Conservation (phyloP, 495 filamentous ascomycete species). For the Aspergillus sclerotioniger region DNA sequence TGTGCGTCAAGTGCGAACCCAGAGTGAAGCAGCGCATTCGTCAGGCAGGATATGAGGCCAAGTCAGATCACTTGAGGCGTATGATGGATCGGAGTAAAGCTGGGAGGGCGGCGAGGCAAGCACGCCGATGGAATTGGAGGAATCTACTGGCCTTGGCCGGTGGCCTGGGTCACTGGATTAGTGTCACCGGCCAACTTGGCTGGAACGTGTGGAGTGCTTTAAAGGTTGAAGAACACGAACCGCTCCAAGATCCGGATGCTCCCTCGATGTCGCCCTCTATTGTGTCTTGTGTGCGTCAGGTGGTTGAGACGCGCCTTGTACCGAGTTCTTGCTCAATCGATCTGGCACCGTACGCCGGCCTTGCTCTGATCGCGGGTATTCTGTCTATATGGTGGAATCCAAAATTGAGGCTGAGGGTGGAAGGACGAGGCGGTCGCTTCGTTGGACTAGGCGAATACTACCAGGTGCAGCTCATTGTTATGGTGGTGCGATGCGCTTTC, state of each 20-base stretch:
- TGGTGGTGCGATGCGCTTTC: constrained; percentile 56
- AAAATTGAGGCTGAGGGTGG: constrained; percentile 60
- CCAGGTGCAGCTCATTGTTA: constrained; percentile 59
- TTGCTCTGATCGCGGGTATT: constrained; percentile 51
- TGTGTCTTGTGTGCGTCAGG: constrained; percentile 31
- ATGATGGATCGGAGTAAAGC: constrained; percentile 65
- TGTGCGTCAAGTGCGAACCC: constrained; percentile 74
- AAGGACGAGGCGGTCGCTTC: constrained; percentile 61
- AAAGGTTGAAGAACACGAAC: constrained; percentile 12
- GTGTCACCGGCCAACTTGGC: constrained; percentile 40
- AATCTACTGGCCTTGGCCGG: constrained; percentile 44
- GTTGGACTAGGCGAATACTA: constrained; percentile 67
- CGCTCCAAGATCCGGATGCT: constrained; percentile 15
- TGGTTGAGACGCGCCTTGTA: constrained; percentile 21
- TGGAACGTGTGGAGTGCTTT: constrained; percentile 41
- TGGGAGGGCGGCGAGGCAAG: constrained; percentile 37
- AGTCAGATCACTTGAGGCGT: constrained; percentile 70
- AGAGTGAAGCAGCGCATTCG: constrained; percentile 62
- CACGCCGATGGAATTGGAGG: constrained; percentile 49
- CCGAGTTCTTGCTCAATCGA: constrained; percentile 29
- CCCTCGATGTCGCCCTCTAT: constrained; percentile 13
- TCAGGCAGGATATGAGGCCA: constrained; percentile 70
- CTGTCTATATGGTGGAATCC: constrained; percentile 77
- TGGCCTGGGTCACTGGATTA: constrained; percentile 54
- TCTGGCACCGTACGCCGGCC: constrained; percentile 39